These are phyloP conservation scores for Claviceps sp. DNA, from an alignment of 2,329 filamentous ascomycete species.

Conservation along the genomic window DNA sequence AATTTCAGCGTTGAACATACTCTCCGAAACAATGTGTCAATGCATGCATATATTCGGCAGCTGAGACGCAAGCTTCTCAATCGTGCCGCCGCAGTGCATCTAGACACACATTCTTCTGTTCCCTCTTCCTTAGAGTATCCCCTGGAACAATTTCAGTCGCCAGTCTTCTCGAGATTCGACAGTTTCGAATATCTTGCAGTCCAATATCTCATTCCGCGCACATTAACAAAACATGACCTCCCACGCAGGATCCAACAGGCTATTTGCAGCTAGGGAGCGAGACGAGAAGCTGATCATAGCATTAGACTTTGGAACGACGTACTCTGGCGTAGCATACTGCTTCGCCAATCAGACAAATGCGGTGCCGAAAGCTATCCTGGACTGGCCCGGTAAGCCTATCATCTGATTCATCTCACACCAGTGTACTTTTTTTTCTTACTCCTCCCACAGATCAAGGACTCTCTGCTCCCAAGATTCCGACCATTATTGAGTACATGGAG, in stretches of 20 bases:
- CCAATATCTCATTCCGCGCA: no score
- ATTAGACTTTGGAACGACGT: constrained; percentile 44
- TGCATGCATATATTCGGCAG: no score
- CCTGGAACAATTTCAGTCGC: no score
- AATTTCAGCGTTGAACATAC: no score
- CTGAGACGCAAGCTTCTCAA: no score
- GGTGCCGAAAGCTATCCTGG: constrained; percentile 19
- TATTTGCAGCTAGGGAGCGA: neutral
- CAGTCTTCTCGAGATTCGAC: no score
- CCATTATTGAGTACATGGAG: constrained; percentile 7
- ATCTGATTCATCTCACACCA: constrained; percentile 8
- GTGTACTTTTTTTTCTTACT: constrained; percentile 28
- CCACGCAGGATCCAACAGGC: neutral
- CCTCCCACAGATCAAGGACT: constrained; percentile 27
- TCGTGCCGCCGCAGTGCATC: no score
- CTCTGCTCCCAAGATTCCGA: constrained; percentile 23
- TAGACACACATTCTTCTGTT: no score
- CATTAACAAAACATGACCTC: no score
- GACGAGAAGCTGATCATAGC: constrained; percentile 31
- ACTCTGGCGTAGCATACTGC: constrained; percentile 34
- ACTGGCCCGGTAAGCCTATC: constrained; percentile 10
- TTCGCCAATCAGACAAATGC: constrained; percentile 6
- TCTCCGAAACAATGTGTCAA: no score
- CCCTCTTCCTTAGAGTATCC: no score
- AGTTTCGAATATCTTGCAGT: no score